phyloP scores from a whole-genome alignment of 2,329 filamentous ascomycete genomes.

The Penicillium digitatum region DNA sequence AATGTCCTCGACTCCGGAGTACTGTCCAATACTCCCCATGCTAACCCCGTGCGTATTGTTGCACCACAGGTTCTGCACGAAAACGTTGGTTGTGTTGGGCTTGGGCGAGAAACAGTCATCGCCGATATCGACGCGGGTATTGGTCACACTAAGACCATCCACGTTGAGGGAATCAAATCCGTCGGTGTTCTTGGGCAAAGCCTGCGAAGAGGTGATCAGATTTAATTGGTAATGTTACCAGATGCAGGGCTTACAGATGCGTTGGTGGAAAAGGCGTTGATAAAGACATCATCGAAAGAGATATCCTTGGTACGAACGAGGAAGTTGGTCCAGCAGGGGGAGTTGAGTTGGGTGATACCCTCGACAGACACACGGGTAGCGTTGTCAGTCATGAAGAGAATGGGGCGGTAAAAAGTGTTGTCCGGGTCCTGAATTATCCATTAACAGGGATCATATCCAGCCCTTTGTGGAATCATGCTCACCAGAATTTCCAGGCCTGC shows the following conservation, averaged over 20 bases:
- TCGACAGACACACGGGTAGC: conserved; percentile 56
- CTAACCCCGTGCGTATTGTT: conserved; percentile 57
- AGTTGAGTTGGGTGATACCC: conserved; percentile 58
- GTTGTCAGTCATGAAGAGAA: conserved; percentile 60
- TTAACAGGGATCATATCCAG: background rate
- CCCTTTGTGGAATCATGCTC: background rate
- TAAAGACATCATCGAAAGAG: conserved; percentile 52
- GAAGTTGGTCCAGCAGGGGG: conserved; percentile 63
- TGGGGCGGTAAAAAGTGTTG: conserved; percentile 57
- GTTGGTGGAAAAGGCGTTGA: conserved; percentile 53
- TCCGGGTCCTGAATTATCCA: conserved; percentile 40
- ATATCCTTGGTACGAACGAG: conserved; percentile 56
- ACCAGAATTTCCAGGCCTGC: conserved; percentile 41
- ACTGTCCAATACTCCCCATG: conserved; percentile 59
- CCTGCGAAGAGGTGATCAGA: conserved; percentile 21
- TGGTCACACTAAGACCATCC: conserved; percentile 51
- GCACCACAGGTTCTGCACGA: conserved; percentile 59
- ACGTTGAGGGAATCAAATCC: conserved; percentile 60
- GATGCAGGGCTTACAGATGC: conserved; percentile 27
- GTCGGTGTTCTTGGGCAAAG: conserved; percentile 58
- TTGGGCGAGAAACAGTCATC: conserved; percentile 62
- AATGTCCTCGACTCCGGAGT: conserved; percentile 52
- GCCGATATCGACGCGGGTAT: conserved; percentile 52
- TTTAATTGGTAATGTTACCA: background rate
- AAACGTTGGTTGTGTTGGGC: conserved; percentile 56